These are phyloP conservation scores for Diaporthe eres DNA, from an alignment of 2,329 filamentous ascomycete species.

Conservation along the genomic window DNA sequence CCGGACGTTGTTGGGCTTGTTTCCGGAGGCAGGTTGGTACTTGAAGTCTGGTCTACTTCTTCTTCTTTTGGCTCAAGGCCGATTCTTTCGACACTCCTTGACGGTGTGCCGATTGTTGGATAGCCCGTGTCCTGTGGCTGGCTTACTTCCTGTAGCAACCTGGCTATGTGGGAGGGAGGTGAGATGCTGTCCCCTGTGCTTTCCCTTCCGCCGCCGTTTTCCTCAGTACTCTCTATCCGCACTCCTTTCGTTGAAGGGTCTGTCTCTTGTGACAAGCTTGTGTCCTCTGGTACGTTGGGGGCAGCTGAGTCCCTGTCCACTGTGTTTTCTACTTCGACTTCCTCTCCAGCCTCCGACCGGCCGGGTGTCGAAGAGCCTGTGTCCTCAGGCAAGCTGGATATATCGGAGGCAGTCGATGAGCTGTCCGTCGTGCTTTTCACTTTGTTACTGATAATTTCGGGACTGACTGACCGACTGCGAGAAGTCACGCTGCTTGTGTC, in stretches of 20 bases:
- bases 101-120: background rate
- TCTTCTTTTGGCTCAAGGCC: background rate
- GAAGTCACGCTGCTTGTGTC: background rate
- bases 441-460: background rate
- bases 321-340: background rate
- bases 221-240: background rate
- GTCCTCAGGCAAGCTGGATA: background rate
- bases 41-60: background rate
- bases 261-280: background rate
- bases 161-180: background rate
- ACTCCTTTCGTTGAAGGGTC: background rate
- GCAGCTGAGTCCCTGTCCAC: no score
- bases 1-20: background rate
- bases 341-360: background rate
- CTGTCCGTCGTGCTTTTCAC: background rate
- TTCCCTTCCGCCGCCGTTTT: background rate
- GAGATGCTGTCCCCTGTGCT: background rate
- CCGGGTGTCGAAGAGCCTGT: background rate
- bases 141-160: background rate
- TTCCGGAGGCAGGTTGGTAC: background rate
- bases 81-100: background rate
- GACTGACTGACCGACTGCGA: background rate
- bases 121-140: background rate
- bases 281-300: background rate
- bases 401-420: background rate